phyloP scores from a whole-genome alignment of 1,284 basidiomycete genomes.

The Cutaneotrichosporon cutaneum region DNA sequence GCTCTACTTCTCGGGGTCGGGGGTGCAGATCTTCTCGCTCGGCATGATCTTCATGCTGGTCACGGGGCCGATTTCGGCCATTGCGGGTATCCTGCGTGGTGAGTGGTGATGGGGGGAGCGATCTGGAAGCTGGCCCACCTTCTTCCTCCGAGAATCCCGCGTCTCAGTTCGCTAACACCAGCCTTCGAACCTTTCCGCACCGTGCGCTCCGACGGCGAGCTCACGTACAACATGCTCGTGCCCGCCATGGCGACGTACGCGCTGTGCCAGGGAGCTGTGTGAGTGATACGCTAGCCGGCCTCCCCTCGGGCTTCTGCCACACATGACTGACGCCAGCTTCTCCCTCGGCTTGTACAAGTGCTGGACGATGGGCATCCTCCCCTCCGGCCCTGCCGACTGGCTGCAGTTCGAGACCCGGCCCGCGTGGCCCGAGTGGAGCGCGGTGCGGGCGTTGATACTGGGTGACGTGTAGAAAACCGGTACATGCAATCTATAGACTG shows the following conservation, averaged over 20 bases:
- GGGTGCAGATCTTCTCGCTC: slow-evolving; percentile 90
- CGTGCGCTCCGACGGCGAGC: slow-evolving; percentile 23
- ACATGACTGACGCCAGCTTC: slow-evolving; percentile 56
- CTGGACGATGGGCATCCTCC: slow-evolving; percentile 81
- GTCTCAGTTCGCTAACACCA: slow-evolving; percentile 27
- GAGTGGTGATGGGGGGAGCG: slow-evolving; percentile 45
- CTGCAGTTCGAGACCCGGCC: slow-evolving; percentile 78
- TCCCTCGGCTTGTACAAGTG: slow-evolving; percentile 86
- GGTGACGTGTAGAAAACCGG: background rate
- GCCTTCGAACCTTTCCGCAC: slow-evolving; percentile 51
- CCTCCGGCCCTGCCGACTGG: slow-evolving; percentile 86
- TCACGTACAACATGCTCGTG: slow-evolving; percentile 37
- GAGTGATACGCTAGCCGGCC: too few species aligned
- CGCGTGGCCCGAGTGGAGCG: slow-evolving; percentile 22
- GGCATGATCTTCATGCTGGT: slow-evolving; percentile 89
- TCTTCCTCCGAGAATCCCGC: too few species aligned
- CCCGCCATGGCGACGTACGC: slow-evolving; percentile 49
- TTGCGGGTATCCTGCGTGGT: slow-evolving; percentile 73
- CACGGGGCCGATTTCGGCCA: slow-evolving; percentile 73
- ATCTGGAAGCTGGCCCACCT: too few species aligned
- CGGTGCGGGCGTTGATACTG: slow-evolving; percentile 18
- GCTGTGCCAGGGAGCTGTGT: slow-evolving; percentile 50
- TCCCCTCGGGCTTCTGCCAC: too few species aligned
- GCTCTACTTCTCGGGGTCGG: slow-evolving; percentile 92
- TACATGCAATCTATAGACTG: background rate